Evolutionary conservation across 1,139 yeast species (phyloP), one percentile per base, ranked within the genome.

Genomic region (Yamadazyma aaseri): DNA sequence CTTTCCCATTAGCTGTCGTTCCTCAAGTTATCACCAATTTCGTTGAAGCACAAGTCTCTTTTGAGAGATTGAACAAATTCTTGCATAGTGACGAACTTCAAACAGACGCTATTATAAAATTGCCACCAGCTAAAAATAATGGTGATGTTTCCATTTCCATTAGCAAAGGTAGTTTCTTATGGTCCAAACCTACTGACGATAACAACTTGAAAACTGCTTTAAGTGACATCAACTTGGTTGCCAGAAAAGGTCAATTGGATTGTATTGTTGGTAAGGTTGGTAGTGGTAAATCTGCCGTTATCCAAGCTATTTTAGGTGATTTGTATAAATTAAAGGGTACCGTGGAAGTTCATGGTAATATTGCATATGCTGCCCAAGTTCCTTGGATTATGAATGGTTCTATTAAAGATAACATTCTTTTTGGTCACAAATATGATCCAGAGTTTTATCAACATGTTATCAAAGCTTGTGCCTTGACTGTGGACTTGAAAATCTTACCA

Each of bases 371-470:
- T 28, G 84, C 97, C 3, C 98, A 92, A 62, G 71, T 69, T 34
- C 73, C 97, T 2, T 92, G 97, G 97, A 87, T 92, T 41, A 86
- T 87, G 86, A 92, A 92, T 55, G 96, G 95, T 30, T 71, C 95
- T 6, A 89, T 92, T 11, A 84, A 80, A 50, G 97, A 90, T 23
- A 92, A 92, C 53, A 85, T 92, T 51, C 57, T 87, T 43, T 92
- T 92, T 63, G 97, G 97, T 21, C 86, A 85, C 58, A 81, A 78
- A 53, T 86, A 70, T 53, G 97, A 92, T 50, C 78, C 86, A 14
- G 80, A 71, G 14, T 86, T 87, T 47, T 92, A 92, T 59, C 75
- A 81, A 23, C 74, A 74, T 47, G 89, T 95, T 2, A 65, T 92
- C 38, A 77, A 78, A 40, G 97, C 97, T 0, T 92, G 98, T 71